A percentile compares a stretch with the other conserved stretches of the same genome.
These are phyloP conservation scores for Juncus effusus DNA, from an alignment of 176 grass and related monocot genomes.

Conservation along the genomic window DNA sequence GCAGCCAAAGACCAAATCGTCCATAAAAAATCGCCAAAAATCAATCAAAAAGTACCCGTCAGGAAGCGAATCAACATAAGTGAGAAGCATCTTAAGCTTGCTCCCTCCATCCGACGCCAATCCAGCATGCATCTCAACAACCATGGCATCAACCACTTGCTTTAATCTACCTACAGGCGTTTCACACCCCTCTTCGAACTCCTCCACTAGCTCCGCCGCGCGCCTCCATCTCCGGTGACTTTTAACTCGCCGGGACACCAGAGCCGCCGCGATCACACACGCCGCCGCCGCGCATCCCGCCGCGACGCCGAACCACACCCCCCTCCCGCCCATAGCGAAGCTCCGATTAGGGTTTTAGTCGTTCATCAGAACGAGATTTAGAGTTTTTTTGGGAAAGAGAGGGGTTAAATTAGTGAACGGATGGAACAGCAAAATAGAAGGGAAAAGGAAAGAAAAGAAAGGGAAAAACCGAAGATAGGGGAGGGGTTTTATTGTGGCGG, in stretches of 20 bases:
- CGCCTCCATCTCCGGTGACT: slow-evolving; percentile 30
- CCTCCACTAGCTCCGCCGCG: slow-evolving; percentile 27
- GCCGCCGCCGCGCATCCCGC: slow-evolving; percentile 35
- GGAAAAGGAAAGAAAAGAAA: slow-evolving; percentile 2
- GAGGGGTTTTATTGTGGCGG: slow-evolving; percentile 1
- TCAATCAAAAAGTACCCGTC: slow-evolving; percentile 30
- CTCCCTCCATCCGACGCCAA: slow-evolving; percentile 48
- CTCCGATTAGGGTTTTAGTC: neutral
- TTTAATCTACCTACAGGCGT: slow-evolving; percentile 37
- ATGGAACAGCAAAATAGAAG: slow-evolving; percentile 33
- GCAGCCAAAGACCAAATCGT: slow-evolving; percentile 8
- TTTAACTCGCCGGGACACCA: slow-evolving; percentile 31
- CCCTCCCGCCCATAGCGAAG: slow-evolving; percentile 25
- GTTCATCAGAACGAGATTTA: slow-evolving; percentile 22
- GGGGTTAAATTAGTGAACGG: slow-evolving; percentile 14
- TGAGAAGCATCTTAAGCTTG: slow-evolving; percentile 54
- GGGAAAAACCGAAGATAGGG: neutral
- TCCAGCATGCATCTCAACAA: slow-evolving; percentile 53
- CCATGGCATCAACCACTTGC: slow-evolving; percentile 46
- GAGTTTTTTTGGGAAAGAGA: neutral
- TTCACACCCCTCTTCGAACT: slow-evolving; percentile 27
- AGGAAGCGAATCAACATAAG: slow-evolving; percentile 43
- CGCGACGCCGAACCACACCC: slow-evolving; percentile 31
- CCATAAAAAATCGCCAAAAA: slow-evolving; percentile 5
- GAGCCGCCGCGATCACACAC: slow-evolving; percentile 32